phyloP scores from a whole-genome alignment of 768 basidiomycete genomes.

The Lactifluus echinatus region DNA sequence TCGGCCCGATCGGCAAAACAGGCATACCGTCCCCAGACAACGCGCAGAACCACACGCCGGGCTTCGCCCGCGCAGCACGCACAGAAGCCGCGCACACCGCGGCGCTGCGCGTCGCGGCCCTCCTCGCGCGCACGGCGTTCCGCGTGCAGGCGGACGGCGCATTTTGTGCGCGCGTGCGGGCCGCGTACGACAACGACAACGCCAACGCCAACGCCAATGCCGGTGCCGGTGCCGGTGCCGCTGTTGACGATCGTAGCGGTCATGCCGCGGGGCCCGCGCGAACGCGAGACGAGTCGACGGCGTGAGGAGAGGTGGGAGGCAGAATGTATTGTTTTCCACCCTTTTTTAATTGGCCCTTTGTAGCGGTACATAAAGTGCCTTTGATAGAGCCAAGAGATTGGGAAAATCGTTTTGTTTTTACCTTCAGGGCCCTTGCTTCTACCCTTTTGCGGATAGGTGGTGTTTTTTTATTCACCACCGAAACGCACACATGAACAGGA shows the following conservation, averaged over 20 bases:
- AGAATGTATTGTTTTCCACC: no score
- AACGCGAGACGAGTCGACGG: neutral
- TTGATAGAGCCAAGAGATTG: no score
- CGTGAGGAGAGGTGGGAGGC: neutral
- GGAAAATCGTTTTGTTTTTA: no score
- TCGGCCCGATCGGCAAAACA: no score
- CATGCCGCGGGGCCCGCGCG: no score
- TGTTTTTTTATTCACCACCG: no score
- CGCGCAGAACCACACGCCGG: conserved; percentile 17
- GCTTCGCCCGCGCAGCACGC: conserved; percentile 16
- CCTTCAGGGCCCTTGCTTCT: no score
- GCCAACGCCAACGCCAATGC: neutral
- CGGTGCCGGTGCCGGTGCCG: neutral
- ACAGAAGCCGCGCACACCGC: conserved; percentile 15
- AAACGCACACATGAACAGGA: no score
- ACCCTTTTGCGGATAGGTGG: no score
- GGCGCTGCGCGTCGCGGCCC: conserved; percentile 8
- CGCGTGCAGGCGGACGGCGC: conserved; percentile 15
- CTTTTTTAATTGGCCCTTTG: no score
- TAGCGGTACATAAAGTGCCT: neutral
- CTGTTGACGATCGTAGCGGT: no score
- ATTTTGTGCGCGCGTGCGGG: conserved; percentile 15
- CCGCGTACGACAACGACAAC: conserved; percentile 3
- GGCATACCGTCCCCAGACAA: conserved; percentile 8
- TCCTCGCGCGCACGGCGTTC: conserved; percentile 18